Base-by-base conservation (phyloP, 805 yeast genomes). In the Candida glaebosa region DNA sequence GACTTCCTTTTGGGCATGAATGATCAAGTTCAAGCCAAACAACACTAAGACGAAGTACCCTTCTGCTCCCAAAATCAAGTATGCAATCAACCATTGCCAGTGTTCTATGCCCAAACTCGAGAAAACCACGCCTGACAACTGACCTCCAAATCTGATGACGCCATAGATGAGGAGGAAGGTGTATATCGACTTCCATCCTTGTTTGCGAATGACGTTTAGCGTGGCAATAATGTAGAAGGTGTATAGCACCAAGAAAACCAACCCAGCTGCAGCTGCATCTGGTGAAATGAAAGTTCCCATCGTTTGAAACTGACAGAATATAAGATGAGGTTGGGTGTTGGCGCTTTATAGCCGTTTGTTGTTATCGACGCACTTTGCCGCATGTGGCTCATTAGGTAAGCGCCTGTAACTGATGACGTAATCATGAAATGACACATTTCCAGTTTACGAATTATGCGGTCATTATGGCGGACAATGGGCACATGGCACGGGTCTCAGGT, bases 11-110 rank as follows among this genome's bases (percentile, higher is more conserved):
- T 64, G 70, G 18, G 66, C 63, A 18, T 51, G 51, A 35, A 55
- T 51, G 3, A 64, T 44, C 31, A 55, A 52, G 20, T 58, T 53
- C 28, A 65, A 58, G 1, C 59, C 31, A 5, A 61, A 46, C 34
- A 63, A 48, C 14, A 67, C 61, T 37, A 67, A 55, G 3, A 55
- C 47, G 48, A 65, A 65, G 35, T 66, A 66, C 5, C 73, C 72
- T 44, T 66, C 71, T 14, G 70, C 71, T 5, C 62, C 54, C 25
- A 67, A 54, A 8, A 67, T 65, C 42, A 67, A 51, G 44, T 66
- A 67, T 1, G 68, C 71, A 37, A 67, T 52, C 14, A 67, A 50
- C 69, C 68, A 67, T 34, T 61, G 52, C 44, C 45, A 57, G 34
- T 60, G 55, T 3, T 37, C 44, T 30, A 50, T 49, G 2, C 71